phyloP scores from a whole-genome alignment of 2,329 filamentous ascomycete species.

The Thermomyces lanuginosus region DNA sequence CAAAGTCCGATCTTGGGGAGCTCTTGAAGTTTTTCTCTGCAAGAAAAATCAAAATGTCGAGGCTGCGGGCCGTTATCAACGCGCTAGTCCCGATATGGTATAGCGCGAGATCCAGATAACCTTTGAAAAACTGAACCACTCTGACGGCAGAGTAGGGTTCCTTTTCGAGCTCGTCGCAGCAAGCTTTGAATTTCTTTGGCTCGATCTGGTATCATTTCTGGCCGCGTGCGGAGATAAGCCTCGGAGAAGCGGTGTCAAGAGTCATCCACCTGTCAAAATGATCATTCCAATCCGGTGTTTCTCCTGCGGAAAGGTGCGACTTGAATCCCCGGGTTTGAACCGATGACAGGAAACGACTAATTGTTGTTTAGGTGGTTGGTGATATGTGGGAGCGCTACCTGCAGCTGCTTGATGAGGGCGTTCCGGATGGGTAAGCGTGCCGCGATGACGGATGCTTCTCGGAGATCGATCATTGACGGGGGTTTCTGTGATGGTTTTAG shows the following conservation, averaged over 20 bases:
- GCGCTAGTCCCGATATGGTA: neutral
- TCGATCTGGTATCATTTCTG: too few species aligned
- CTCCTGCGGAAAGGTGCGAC: slow-evolving; percentile 84
- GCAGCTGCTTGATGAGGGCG: slow-evolving; percentile 63
- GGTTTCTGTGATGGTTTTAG: slow-evolving; percentile 38
- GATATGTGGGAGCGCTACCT: slow-evolving; percentile 97
- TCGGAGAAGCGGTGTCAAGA: too few species aligned
- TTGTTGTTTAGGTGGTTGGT: slow-evolving; percentile 59
- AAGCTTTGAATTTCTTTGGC: too few species aligned
- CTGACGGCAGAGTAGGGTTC: too few species aligned
- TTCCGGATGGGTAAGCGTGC: slow-evolving; percentile 52
- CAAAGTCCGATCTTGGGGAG: too few species aligned
- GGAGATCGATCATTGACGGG: too few species aligned
- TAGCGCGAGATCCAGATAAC: too few species aligned
- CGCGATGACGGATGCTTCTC: slow-evolving; percentile 4
- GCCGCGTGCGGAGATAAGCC: neutral
- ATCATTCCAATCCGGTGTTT: slow-evolving; percentile 98
- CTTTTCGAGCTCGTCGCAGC: too few species aligned
- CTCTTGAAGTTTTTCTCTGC: too few species aligned
- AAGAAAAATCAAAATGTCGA: neutral
- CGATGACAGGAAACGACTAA: neutral
- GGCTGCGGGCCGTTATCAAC: neutral
- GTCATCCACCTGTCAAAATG: too few species aligned
- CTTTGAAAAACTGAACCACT: too few species aligned
- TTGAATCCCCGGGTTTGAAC: slow-evolving; percentile 4